Evolutionary conservation across 2,329 filamentous ascomycete species (phyloP).

Genomic region (Fusarium piperis): DNA sequence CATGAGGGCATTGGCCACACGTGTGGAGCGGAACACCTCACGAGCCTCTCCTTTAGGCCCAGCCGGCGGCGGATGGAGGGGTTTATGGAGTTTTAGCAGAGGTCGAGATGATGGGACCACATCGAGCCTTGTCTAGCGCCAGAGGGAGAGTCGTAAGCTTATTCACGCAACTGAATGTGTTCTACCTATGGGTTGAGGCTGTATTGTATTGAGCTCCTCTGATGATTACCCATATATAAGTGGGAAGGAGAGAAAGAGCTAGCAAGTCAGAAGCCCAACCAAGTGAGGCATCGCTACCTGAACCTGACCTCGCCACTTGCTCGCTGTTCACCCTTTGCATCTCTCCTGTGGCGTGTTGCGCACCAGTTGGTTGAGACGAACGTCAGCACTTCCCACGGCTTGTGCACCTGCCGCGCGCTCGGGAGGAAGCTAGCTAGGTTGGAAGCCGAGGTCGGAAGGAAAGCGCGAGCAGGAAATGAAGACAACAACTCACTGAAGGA

Average conservation of each 20-base stretch:
- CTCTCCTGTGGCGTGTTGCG: neutral
- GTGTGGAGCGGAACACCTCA: constrained; percentile 9
- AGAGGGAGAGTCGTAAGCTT: neutral
- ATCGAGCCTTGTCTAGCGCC: neutral
- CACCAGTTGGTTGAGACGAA: neutral
- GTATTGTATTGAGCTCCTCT: neutral
- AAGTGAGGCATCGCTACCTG: neutral
- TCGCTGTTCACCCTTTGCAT: neutral
- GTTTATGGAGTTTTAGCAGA: constrained; percentile 3
- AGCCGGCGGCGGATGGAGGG: neutral
- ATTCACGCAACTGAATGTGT: neutral
- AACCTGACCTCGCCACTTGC: neutral
- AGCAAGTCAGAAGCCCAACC: neutral
- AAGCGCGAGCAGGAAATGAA: neutral
- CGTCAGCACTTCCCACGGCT: neutral
- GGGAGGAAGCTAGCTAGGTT: neutral
- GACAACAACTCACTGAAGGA: neutral
- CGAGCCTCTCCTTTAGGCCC: constrained; percentile 7
- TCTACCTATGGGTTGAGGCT: neutral
- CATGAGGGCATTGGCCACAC: constrained; percentile 26
- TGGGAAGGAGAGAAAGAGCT: neutral
- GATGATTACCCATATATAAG: neutral
- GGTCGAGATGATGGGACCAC: neutral
- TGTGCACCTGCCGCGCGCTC: neutral
- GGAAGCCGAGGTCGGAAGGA: neutral